These are phyloP conservation scores for Teratosphaeria nubilosa DNA, from an alignment of 2,329 filamentous ascomycete genomes.

Conservation along the genomic window DNA sequence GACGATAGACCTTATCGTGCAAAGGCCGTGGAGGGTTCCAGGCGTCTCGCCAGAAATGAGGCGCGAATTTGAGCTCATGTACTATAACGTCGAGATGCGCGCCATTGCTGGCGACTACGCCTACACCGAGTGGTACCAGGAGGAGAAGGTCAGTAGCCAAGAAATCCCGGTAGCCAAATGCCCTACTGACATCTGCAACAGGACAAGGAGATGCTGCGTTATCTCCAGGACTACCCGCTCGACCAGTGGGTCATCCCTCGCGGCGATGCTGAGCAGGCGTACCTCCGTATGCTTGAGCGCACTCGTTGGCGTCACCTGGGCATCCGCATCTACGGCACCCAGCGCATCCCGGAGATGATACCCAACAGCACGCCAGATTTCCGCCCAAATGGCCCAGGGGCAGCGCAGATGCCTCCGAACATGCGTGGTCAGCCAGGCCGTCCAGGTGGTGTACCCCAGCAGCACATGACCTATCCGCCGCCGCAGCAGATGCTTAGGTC, in stretches of 20 bases:
- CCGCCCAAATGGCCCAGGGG: neutral
- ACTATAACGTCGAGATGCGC: constrained; percentile 9
- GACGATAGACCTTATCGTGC: neutral
- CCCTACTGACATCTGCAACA: constrained; percentile 4
- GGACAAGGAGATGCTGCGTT: constrained; percentile 19
- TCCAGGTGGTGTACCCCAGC: neutral
- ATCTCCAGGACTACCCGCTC: constrained; percentile 19
- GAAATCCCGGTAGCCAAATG: constrained; percentile 7
- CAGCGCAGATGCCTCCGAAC: neutral
- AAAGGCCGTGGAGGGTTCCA: constrained; percentile 12
- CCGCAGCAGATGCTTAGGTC: constrained; percentile 4
- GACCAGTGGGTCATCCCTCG: constrained; percentile 19
- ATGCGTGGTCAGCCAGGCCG: neutral
- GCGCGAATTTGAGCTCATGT: constrained; percentile 17
- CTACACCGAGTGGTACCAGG: constrained; percentile 20
- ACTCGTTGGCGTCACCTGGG: constrained; percentile 15
- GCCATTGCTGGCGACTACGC: constrained; percentile 16
- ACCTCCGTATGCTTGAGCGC: constrained; percentile 17
- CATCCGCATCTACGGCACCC: constrained; percentile 15
- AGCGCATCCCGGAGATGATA: constrained; percentile 2
- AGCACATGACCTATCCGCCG: neutral
- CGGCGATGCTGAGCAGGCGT: constrained; percentile 13
- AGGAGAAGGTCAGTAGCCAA: constrained; percentile 9
- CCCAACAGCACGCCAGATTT: neutral
- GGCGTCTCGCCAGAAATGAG: constrained; percentile 10